Evolutionary conservation across 345 rosid species (phyloP).

Genomic region (Microthlaspi erraticum): DNA sequence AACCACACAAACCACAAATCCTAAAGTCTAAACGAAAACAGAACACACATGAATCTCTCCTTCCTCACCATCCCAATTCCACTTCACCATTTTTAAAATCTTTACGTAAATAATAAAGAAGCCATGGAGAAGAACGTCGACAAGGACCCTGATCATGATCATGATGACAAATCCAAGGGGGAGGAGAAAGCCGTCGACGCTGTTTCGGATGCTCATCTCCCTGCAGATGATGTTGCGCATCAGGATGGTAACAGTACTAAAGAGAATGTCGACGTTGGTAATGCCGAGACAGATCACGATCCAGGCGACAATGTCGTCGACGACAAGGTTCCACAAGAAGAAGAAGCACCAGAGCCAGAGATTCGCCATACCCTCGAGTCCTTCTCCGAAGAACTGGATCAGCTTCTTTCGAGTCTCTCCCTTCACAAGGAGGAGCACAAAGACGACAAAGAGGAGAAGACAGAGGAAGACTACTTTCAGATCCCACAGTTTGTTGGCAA

Average conservation of each 20-base stretch:
- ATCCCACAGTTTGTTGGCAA: conserved; percentile 60
- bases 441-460: conserved; percentile 6
- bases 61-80: conserved; percentile 31
- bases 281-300: conserved; percentile 32
- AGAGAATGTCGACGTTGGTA: conserved; percentile 37
- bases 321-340: conserved; percentile 38
- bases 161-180: conserved; percentile 36
- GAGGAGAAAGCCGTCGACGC: conserved; percentile 11
- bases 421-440: conserved; percentile 30
- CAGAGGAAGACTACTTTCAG: conserved; percentile 33
- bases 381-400: conserved; percentile 60
- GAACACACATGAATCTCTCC: conserved; percentile 46
- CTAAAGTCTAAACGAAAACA: conserved; percentile 39
- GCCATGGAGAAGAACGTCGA: conserved; percentile 42
- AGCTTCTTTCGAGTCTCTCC: conserved; percentile 45
- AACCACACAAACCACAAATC: conserved; percentile 31
- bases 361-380: conserved; percentile 52
- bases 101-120: conserved; percentile 32
- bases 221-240: conserved; percentile 10
- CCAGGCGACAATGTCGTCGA: conserved; percentile 30
- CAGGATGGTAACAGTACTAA: conserved; percentile 17
- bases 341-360: conserved; percentile 49
- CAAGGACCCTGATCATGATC: conserved; percentile 29
- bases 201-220: conserved; percentile 18
- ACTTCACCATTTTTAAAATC: conserved; percentile 34